A percentile compares a stretch with the other conserved stretches of the same genome.
phyloP scores from a whole-genome alignment of 139 green algal genomes.

The Trebouxia sp. region DNA sequence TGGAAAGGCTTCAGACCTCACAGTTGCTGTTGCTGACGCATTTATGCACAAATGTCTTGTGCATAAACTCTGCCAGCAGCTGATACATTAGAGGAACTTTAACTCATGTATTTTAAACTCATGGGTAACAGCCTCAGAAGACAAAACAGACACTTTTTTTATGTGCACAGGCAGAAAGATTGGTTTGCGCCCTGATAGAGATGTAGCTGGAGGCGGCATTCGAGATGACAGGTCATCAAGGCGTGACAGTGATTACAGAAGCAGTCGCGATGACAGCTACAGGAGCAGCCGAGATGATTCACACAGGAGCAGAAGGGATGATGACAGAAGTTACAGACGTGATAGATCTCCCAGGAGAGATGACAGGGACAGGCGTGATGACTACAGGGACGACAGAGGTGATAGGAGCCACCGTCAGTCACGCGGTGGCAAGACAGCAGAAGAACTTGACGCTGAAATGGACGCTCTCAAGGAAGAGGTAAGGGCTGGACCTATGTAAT shows the following conservation, averaged over 20 bases:
- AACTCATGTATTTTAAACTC: too few relatives aligned
- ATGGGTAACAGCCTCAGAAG: too few relatives aligned
- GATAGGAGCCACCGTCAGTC: not conserved
- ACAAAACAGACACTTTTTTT: too few relatives aligned
- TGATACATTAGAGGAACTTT: too few relatives aligned
- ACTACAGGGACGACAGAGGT: not conserved
- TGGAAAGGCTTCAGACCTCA: not conserved
- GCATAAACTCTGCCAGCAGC: not conserved
- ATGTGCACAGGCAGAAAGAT: not conserved
- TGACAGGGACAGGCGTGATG: not conserved
- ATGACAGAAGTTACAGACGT: not conserved
- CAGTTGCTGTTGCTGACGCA: not conserved
- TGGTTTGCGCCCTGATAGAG: not conserved
- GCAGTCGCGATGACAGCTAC: constrained; percentile 5
- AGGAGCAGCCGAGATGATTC: not conserved
- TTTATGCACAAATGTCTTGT: not conserved
- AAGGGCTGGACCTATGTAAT: not conserved
- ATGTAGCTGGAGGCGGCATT: not conserved
- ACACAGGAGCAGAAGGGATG: not conserved
- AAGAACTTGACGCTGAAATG: constrained; percentile 26
- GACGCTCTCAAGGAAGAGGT: constrained; percentile 20
- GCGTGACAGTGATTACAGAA: not conserved
- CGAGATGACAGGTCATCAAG: not conserved
- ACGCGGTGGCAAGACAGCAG: not conserved
- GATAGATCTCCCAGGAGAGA: not conserved